Evolutionary conservation across 192 early-diverging fungal species (phyloP).

Genomic region (Cetraspora pellucida): DNA sequence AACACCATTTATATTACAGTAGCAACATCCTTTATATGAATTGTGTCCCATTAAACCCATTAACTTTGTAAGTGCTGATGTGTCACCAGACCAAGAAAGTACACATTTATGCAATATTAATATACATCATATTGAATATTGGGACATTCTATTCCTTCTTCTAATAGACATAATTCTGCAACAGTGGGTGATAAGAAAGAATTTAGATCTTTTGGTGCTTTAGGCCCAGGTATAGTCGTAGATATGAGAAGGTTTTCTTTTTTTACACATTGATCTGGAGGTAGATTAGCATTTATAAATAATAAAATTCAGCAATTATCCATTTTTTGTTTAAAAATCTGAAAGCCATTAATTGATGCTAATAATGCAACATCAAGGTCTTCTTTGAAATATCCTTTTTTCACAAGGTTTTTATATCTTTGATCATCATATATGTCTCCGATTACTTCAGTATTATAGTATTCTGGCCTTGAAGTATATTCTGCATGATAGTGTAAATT

Average conservation of each 20-base stretch:
- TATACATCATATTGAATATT: background rate
- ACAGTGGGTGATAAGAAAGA: background rate
- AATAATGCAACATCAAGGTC: background rate
- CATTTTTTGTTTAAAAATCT: background rate
- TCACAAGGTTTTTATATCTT: background rate
- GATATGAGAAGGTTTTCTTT: conserved; percentile 11
- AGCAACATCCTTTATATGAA: conserved; percentile 4
- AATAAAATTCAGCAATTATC: conserved; percentile 1
- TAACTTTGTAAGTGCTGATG: background rate
- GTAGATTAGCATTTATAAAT: background rate
- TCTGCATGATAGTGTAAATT: background rate
- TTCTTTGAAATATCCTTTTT: background rate
- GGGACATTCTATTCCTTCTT: background rate
- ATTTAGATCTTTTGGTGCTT: conserved; percentile 4
- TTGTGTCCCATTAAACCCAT: background rate
- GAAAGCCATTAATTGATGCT: conserved; percentile 3
- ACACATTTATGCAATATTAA: background rate
- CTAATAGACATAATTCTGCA: background rate
- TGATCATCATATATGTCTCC: background rate
- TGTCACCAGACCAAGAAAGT: background rate
- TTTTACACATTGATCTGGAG: background rate
- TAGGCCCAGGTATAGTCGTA: background rate
- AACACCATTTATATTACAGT: background rate
- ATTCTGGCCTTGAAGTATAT: background rate
- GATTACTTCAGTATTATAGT: background rate